phyloP scores from a whole-genome alignment of 2,329 filamentous ascomycete species.

The Bipolaris zeicola region DNA sequence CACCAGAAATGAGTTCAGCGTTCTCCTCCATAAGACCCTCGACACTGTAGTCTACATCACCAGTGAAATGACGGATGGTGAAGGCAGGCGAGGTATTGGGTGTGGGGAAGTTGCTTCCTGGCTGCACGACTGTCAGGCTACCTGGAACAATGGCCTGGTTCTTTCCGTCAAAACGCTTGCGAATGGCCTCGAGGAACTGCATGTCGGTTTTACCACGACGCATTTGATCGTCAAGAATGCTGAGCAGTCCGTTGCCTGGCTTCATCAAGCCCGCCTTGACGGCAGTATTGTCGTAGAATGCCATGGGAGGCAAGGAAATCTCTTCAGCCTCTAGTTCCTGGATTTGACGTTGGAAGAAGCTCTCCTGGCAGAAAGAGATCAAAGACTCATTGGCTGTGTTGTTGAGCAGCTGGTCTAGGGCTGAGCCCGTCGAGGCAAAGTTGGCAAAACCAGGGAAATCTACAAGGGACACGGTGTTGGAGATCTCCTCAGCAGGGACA shows the following conservation, averaged over 20 bases:
- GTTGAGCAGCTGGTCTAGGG: slow-evolving; percentile 89
- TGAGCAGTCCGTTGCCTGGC: slow-evolving; percentile 86
- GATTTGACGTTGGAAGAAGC: slow-evolving; percentile 93
- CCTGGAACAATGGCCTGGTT: slow-evolving; percentile 86
- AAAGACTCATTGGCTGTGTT: slow-evolving; percentile 92
- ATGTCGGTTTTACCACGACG: slow-evolving; percentile 84
- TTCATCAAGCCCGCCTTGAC: slow-evolving; percentile 91
- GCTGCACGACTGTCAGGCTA: slow-evolving; percentile 74
- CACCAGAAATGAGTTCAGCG: slow-evolving; percentile 91
- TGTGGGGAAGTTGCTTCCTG: slow-evolving; percentile 87
- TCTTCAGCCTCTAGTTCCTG: slow-evolving; percentile 95
- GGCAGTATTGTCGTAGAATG: slow-evolving; percentile 97
- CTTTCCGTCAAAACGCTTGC: slow-evolving; percentile 92
- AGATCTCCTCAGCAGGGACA: slow-evolving; percentile 83
- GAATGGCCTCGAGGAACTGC: slow-evolving; percentile 87
- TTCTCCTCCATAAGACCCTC: slow-evolving; percentile 92
- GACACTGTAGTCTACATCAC: slow-evolving; percentile 92
- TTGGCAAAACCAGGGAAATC: slow-evolving; percentile 97
- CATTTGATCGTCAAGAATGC: slow-evolving; percentile 95
- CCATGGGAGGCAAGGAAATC: slow-evolving; percentile 85
- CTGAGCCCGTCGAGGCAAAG: slow-evolving; percentile 78
- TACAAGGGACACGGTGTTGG: slow-evolving; percentile 91
- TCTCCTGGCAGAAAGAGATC: slow-evolving; percentile 91
- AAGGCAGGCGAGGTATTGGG: slow-evolving; percentile 81
- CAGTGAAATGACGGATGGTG: slow-evolving; percentile 92